Conservation (phyloP, 2,329 filamentous ascomycete genomes). For the Emergomyces pasteurianus region DNA sequence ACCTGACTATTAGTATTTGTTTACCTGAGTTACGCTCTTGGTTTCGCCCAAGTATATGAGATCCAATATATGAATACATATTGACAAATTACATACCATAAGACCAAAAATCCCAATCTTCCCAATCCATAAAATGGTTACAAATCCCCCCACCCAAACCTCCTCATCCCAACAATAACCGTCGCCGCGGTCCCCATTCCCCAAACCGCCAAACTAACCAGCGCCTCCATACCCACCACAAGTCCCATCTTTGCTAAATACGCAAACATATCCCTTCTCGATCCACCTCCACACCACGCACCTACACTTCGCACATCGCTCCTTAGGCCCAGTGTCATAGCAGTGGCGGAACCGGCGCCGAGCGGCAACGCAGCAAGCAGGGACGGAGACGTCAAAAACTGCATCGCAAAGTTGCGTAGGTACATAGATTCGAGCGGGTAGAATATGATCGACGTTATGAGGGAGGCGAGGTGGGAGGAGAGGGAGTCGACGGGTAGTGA, state of each 20-base stretch:
- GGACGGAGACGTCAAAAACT: constrained; percentile 21
- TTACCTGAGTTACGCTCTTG: not conserved
- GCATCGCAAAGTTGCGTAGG: constrained; percentile 27
- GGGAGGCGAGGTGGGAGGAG: constrained; percentile 28
- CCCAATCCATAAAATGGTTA: not conserved
- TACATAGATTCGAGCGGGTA: constrained; percentile 31
- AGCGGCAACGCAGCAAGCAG: constrained; percentile 8
- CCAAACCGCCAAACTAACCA: constrained; percentile 27
- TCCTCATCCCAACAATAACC: constrained; percentile 27
- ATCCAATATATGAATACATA: not conserved
- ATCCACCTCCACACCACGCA: constrained; percentile 25
- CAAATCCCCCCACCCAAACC: constrained; percentile 28
- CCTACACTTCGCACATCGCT: constrained; percentile 22
- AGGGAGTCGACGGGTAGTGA: constrained; percentile 31
- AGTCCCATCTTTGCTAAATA: constrained; percentile 28
- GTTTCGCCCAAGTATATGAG: not conserved
- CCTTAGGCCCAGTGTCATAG: constrained; percentile 6
- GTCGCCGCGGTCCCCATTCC: constrained; percentile 26
- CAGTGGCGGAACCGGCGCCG: constrained; percentile 2
- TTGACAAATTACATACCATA: not conserved
- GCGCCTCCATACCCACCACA: constrained; percentile 26
- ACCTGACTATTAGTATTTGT: not conserved
- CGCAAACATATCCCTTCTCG: constrained; percentile 18
- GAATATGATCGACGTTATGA: constrained; percentile 27
- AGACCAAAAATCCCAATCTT: not conserved